Percentiles rank a stretch among this genome's conserved stretches.
Evolutionary conservation across 139 green algal species (phyloP).

Genomic region (Yamagishiella unicocca): DNA sequence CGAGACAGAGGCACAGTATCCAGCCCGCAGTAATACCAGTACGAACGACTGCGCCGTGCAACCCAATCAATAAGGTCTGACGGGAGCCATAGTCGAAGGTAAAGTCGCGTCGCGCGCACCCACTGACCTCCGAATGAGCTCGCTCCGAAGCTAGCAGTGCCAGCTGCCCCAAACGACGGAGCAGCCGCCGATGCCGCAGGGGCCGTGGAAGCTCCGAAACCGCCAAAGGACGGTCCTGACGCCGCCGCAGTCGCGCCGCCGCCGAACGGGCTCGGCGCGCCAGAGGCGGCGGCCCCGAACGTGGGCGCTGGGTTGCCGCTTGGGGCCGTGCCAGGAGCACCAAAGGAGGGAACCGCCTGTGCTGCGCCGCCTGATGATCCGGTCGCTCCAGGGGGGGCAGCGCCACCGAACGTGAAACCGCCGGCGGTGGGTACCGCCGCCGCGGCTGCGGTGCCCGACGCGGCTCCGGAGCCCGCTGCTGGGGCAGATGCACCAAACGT

Average conservation of each 20-base stretch:
- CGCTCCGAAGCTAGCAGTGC: no score
- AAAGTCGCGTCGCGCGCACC: no score
- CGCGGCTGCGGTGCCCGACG: not conserved
- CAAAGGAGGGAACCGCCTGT: not conserved
- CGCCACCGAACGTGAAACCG: conserved; percentile 6
- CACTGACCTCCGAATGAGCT: no score
- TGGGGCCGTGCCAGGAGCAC: not conserved
- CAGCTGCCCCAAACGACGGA: not conserved
- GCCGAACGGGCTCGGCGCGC: no score
- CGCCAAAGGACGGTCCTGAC: not conserved
- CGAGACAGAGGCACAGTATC: no score
- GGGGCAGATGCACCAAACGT: not conserved
- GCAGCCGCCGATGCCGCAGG: not conserved
- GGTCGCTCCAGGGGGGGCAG: not conserved
- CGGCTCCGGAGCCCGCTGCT: not conserved
- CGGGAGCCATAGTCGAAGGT: no score
- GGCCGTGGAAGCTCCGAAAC: not conserved
- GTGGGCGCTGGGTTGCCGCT: not conserved
- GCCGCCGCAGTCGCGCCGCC: not conserved
- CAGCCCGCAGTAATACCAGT: no score
- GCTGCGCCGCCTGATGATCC: not conserved
- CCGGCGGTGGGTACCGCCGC: not conserved
- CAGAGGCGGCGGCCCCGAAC: not conserved
- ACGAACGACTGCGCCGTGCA: no score
- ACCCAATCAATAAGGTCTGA: no score